Percentiles rank a stretch among this genome's conserved stretches.
phyloP scores from a whole-genome alignment of 2,329 filamentous ascomycete genomes.

The Dendryphion nanum region DNA sequence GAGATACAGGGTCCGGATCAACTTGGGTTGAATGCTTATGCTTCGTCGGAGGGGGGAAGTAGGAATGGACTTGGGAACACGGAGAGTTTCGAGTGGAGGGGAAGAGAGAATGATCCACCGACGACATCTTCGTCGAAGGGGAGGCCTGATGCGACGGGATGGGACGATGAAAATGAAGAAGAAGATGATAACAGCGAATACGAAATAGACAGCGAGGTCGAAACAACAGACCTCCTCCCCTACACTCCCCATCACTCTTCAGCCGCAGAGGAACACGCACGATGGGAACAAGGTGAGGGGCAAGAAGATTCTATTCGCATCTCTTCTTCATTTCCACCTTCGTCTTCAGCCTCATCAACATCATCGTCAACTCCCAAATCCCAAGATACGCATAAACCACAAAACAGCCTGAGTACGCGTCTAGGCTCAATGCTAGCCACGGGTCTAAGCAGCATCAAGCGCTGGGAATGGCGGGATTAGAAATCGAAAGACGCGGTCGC shows the following conservation, averaged over 20 bases:
- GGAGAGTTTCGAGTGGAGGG: background rate
- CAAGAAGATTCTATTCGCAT: too few species aligned
- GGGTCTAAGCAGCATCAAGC: too few species aligned
- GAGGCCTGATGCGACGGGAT: background rate
- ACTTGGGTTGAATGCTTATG: background rate
- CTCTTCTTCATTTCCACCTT: too few species aligned
- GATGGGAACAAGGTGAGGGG: conserved; percentile 3
- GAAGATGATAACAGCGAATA: background rate
- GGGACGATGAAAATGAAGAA: background rate
- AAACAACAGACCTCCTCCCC: background rate
- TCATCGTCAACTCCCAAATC: too few species aligned
- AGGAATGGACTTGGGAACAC: too few species aligned
- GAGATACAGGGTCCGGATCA: background rate
- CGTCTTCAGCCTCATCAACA: too few species aligned
- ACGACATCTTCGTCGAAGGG: background rate
- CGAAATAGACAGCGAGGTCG: background rate
- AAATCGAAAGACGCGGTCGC: too few species aligned
- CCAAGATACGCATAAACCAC: too few species aligned
- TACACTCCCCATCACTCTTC: background rate
- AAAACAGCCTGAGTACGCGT: too few species aligned
- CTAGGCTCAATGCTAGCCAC: too few species aligned
- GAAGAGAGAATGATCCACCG: background rate
- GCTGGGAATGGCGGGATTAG: too few species aligned
- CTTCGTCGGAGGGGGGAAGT: too few species aligned
- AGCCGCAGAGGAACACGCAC: conserved; percentile 1